A percentile compares a stretch with the other conserved stretches of the same genome.
These are phyloP conservation scores for Celoporthe dispersa DNA, from an alignment of 2,329 filamentous ascomycete genomes.

Conservation along the genomic window DNA sequence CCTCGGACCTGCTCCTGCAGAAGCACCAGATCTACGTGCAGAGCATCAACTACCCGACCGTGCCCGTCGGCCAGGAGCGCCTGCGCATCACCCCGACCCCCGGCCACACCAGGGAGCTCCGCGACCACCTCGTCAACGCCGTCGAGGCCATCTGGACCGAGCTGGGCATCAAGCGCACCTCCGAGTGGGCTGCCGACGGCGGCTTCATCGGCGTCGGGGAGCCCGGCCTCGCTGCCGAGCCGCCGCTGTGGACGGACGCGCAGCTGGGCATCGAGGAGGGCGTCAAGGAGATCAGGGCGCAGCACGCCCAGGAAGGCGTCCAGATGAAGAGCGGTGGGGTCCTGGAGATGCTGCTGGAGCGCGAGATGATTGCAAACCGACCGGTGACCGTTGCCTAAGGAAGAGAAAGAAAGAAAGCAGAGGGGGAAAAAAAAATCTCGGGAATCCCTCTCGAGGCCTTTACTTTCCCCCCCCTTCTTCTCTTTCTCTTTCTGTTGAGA, in stretches of 20 bases:
- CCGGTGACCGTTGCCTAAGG: conserved; percentile 35
- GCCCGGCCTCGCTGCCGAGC: conserved; percentile 59
- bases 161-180: conserved; percentile 88
- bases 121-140: conserved; percentile 82
- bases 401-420: not conserved
- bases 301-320: conserved; percentile 36
- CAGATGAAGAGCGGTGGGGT: conserved; percentile 45
- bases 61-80: conserved; percentile 96
- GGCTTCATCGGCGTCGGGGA: conserved; percentile 95
- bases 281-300: conserved; percentile 62
- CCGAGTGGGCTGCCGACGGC: conserved; percentile 86
- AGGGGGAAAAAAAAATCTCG: no score
- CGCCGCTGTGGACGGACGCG: conserved; percentile 88
- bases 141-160: conserved; percentile 88
- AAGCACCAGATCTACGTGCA: conserved; percentile 97
- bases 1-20: conserved; percentile 87
- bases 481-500: not conserved
- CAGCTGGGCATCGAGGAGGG: conserved; percentile 80
- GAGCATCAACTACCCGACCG: conserved; percentile 98
- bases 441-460: no score
- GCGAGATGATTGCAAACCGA: conserved; percentile 47
- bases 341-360: conserved; percentile 64
- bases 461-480: not conserved
- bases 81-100: conserved; percentile 96
- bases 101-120: conserved; percentile 83